phyloP scores from a whole-genome alignment of 2,329 filamentous ascomycete species.

The Chalara sp. region DNA sequence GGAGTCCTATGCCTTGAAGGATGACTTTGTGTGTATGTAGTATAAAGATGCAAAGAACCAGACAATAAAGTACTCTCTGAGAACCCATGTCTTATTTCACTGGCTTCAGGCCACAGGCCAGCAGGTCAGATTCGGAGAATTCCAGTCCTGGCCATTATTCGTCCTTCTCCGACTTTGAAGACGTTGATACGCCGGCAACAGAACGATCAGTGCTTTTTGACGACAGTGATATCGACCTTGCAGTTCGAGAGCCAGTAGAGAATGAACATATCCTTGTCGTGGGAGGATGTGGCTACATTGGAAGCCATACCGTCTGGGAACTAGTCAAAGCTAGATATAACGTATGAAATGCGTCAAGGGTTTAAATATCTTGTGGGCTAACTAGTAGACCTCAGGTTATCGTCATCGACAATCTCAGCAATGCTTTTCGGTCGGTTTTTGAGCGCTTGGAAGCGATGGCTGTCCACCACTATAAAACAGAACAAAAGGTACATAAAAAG shows the following conservation, averaged over 20 bases:
- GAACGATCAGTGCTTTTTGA: conserved; percentile 18
- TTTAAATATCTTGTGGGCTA: too few relatives aligned
- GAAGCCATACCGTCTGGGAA: conserved; percentile 42
- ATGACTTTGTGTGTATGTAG: not conserved
- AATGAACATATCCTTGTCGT: conserved; percentile 33
- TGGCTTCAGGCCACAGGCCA: conserved; percentile 8
- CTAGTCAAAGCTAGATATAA: conserved; percentile 41
- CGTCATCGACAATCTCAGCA: conserved; percentile 29
- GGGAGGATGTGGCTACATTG: conserved; percentile 41
- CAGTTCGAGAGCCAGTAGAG: conserved; percentile 8
- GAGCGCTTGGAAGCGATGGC: conserved; percentile 15
- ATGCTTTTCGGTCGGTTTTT: conserved; percentile 24
- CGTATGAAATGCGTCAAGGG: conserved; percentile 7
- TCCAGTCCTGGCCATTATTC: conserved; percentile 14
- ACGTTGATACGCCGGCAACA: conserved; percentile 18
- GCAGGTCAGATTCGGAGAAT: conserved; percentile 15
- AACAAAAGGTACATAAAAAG: conserved; percentile 8
- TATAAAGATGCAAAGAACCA: not conserved
- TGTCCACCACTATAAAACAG: conserved; percentile 11
- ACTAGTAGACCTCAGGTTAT: conserved; percentile 26
- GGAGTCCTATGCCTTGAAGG: not conserved
- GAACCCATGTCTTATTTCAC: not conserved
- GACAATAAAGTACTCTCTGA: too few relatives aligned
- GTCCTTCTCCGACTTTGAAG: conserved; percentile 13
- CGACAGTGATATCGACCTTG: conserved; percentile 14